Percentiles rank a stretch among this genome's conserved stretches.
Conservation (phyloP, 306 rosid genomes). For the Heteromeles arbutifolia region DNA sequence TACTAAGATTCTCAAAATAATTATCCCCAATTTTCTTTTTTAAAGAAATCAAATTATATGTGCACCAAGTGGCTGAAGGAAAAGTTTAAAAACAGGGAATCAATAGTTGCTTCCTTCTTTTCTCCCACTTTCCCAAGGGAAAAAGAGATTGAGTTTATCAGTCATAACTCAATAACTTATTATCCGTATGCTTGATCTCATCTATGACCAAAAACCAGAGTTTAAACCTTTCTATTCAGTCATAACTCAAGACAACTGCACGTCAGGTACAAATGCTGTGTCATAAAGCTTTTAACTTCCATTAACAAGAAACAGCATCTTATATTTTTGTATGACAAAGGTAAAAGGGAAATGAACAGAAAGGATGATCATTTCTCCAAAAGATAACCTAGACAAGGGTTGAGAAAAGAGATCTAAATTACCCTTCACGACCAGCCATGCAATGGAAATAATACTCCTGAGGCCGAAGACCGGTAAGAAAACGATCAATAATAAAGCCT, state of each 20-base stretch:
- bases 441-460: conserved; percentile 97
- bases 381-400: background rate
- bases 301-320: background rate
- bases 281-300: background rate
- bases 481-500: conserved; percentile 87
- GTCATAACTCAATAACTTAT: background rate
- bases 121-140: background rate
- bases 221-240: background rate
- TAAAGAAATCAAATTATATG: background rate
- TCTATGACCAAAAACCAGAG: background rate
- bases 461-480: conserved; percentile 91
- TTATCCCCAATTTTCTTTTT: background rate
- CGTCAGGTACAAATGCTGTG: background rate
- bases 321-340: background rate
- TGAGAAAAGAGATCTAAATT: conserved; percentile 20
- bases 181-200: background rate
- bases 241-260: background rate
- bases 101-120: background rate
- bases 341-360: background rate
- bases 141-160: background rate
- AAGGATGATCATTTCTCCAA: background rate
- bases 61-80: background rate
- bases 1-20: background rate
- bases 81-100: background rate
- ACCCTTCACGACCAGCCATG: conserved; percentile 99